A percentile compares a stretch with the other conserved stretches of the same genome.
phyloP scores from a whole-genome alignment of 2,329 filamentous ascomycete species.

The Paecilomyces variotii region DNA sequence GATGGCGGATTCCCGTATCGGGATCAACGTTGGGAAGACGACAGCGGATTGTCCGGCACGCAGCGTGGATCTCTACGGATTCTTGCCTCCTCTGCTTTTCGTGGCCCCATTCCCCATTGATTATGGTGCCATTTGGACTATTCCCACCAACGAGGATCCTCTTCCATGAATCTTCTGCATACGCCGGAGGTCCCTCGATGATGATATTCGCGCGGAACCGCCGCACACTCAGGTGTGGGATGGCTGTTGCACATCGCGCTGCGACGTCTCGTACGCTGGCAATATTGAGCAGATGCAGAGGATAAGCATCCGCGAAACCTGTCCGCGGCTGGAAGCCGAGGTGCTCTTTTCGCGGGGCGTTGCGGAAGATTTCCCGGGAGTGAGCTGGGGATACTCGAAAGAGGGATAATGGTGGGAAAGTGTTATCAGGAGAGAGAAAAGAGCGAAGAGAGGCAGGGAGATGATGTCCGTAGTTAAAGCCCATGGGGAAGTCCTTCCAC shows the following conservation, averaged over 20 bases:
- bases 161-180: constrained; percentile 52
- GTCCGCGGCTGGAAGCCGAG: constrained; percentile 47
- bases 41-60: constrained; percentile 52
- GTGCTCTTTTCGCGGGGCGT: constrained; percentile 43
- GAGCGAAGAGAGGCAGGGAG: constrained; percentile 41
- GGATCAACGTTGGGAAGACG: constrained; percentile 53
- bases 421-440: constrained; percentile 32
- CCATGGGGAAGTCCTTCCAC: constrained; percentile 47
- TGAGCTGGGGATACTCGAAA: constrained; percentile 44
- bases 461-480: constrained; percentile 31
- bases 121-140: background rate
- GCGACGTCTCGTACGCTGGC: constrained; percentile 47
- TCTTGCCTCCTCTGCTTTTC: constrained; percentile 15
- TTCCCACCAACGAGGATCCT: constrained; percentile 35
- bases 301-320: constrained; percentile 53
- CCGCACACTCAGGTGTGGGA: constrained; percentile 40
- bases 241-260: constrained; percentile 28
- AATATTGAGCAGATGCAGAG: constrained; percentile 49
- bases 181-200: constrained; percentile 44
- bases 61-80: constrained; percentile 35
- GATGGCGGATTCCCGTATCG: constrained; percentile 43
- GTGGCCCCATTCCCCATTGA: background rate
- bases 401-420: constrained; percentile 40
- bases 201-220: constrained; percentile 54
- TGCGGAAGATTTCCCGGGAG: constrained; percentile 45